Evolutionary conservation across 805 yeast genomes (phyloP).

Genomic region (Sugiyamaella chiloensis): DNA sequence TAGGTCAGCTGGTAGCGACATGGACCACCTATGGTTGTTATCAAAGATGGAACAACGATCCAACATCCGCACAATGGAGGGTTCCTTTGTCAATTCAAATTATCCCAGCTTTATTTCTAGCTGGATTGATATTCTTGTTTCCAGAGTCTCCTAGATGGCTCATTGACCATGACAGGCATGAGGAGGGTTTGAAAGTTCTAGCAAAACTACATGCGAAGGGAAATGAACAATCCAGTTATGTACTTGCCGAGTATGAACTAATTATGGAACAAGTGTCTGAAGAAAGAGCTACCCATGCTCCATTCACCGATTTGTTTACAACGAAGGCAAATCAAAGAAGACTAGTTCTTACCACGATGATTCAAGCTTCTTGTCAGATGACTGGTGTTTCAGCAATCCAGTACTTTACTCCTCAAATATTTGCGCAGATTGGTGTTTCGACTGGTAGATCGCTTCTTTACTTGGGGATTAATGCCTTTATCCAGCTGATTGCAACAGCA

Average conservation of each 20-base stretch:
- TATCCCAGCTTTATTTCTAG: slow-evolving; percentile 32
- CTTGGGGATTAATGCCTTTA: slow-evolving; percentile 29
- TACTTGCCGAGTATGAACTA: slow-evolving; percentile 27
- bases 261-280: slow-evolving; percentile 38
- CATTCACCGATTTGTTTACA: slow-evolving; percentile 48
- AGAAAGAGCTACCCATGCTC: slow-evolving; percentile 29
- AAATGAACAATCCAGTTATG: slow-evolving; percentile 24
- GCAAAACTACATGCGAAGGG: slow-evolving; percentile 45
- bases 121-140: slow-evolving; percentile 47
- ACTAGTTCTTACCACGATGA: slow-evolving; percentile 37
- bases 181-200: slow-evolving; percentile 56
- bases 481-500: slow-evolving; percentile 28
- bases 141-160: slow-evolving; percentile 88
- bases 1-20: slow-evolving; percentile 52
- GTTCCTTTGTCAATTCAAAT: slow-evolving; percentile 11
- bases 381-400: slow-evolving; percentile 65
- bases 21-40: slow-evolving; percentile 60
- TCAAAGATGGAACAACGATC: slow-evolving; percentile 20
- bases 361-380: slow-evolving; percentile 55
- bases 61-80: slow-evolving; percentile 10
- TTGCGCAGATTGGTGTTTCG: slow-evolving; percentile 52
- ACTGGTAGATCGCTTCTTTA: slow-evolving; percentile 28
- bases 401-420: slow-evolving; percentile 59
- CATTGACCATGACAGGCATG: slow-evolving; percentile 61
- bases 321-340: slow-evolving; percentile 55